Evolutionary conservation across 1,284 basidiomycete species (phyloP).

Genomic region (Chondrostereum purpureum): DNA sequence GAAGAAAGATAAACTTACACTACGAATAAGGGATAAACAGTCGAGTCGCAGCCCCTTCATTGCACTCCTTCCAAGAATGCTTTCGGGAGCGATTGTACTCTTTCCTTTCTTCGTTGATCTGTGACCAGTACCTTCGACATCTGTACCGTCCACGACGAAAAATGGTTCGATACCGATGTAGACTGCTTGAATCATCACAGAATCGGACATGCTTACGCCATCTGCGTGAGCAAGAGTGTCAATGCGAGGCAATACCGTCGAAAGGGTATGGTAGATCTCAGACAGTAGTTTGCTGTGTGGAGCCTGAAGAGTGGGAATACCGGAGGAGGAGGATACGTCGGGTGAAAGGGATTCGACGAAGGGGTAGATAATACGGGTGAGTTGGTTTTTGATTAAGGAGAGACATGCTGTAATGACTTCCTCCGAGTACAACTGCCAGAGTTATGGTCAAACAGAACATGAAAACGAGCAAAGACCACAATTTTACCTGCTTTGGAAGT

Average conservation of each 20-base stretch:
- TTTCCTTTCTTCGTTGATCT: constrained; percentile 32
- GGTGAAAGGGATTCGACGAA: constrained; percentile 70
- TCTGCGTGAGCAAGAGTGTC: constrained; percentile 63
- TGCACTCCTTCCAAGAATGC: constrained; percentile 61
- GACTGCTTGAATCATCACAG: constrained; percentile 84
- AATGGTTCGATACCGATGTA: constrained; percentile 91
- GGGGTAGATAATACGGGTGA: constrained; percentile 79
- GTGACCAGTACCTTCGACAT: constrained; percentile 24
- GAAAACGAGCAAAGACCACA: constrained; percentile 3
- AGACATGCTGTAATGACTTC: constrained; percentile 83
- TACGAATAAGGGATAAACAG: constrained; percentile 76
- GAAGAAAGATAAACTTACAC: constrained; percentile 43
- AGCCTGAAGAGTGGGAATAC: constrained; percentile 17
- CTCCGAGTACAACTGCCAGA: constrained; percentile 79
- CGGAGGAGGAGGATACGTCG: constrained; percentile 30
- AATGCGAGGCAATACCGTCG: constrained; percentile 62
- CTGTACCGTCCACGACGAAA: constrained; percentile 68
- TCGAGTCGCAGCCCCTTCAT: constrained; percentile 81
- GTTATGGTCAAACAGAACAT: constrained; percentile 1
- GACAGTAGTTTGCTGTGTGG: constrained; percentile 36
- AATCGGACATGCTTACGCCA: constrained; percentile 74
- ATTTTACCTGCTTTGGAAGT: constrained; percentile 74
- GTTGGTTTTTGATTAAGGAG: constrained; percentile 68
- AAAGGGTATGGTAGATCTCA: constrained; percentile 62
- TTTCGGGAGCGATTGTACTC: constrained; percentile 49